A percentile compares a stretch with the other conserved stretches of the same genome.
Evolutionary conservation across 176 grass and related monocot species (phyloP).

Genomic region (Eragrostis curvula): DNA sequence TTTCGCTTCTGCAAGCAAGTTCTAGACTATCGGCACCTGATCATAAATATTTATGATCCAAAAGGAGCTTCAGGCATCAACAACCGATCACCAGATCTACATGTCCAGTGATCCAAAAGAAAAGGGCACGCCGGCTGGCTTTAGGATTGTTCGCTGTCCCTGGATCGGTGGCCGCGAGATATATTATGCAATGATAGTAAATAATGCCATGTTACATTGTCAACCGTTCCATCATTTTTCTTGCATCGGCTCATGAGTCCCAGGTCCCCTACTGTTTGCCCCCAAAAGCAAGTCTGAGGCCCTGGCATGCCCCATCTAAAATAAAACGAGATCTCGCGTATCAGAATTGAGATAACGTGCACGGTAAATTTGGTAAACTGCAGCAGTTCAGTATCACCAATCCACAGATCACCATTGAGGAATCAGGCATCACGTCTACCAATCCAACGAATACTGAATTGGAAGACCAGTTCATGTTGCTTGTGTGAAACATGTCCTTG

Average conservation of each 20-base stretch:
- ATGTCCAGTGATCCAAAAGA: not conserved
- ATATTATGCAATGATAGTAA: constrained; percentile 35
- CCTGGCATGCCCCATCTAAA: not conserved
- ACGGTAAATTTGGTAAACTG: not conserved
- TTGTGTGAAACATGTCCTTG: not conserved
- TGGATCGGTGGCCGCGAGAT: constrained; percentile 42
- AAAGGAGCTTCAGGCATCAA: too few species aligned
- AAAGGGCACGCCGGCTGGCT: constrained; percentile 23
- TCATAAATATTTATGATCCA: too few species aligned
- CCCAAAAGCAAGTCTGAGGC: not conserved
- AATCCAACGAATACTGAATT: not conserved
- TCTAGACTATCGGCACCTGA: not conserved
- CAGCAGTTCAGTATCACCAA: too few species aligned
- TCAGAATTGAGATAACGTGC: not conserved
- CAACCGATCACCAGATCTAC: not conserved
- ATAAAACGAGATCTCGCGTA: not conserved
- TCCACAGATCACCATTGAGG: not conserved
- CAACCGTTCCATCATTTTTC: constrained; percentile 47
- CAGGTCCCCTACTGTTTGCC: constrained; percentile 3
- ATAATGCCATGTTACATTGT: constrained; percentile 22
- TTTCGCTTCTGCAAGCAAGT: not conserved
- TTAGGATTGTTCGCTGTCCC: constrained; percentile 41
- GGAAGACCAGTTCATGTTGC: not conserved
- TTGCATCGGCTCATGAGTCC: constrained; percentile 40
- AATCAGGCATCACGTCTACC: not conserved